phyloP scores from a whole-genome alignment of 139 green algal species.

The Chlorella sp. region DNA sequence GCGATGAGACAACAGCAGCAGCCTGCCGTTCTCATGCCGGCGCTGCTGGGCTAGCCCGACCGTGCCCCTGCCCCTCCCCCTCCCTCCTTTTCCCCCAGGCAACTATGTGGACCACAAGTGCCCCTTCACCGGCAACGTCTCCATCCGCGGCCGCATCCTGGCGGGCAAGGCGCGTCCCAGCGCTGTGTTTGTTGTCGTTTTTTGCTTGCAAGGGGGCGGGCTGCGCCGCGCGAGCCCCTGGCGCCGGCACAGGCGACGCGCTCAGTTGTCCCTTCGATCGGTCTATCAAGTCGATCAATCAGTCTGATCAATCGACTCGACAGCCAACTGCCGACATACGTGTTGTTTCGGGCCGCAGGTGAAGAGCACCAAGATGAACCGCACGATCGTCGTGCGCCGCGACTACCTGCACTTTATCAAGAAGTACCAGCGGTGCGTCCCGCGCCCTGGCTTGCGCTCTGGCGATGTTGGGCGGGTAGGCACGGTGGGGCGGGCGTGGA shows the following conservation, averaged over 20 bases:
- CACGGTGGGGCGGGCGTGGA: no score
- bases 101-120: conserved; percentile 99
- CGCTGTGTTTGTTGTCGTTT: no score
- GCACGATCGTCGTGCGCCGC: conserved; percentile 95
- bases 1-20: no score
- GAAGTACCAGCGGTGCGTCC: conserved; percentile 90
- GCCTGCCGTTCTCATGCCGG: no score
- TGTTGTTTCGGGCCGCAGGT: conserved; percentile 65
- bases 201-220: no score
- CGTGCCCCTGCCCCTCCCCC: neutral
- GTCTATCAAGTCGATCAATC: no score
- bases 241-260: no score
- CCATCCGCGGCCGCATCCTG: conserved; percentile 97
- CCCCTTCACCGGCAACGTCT: conserved; percentile 99
- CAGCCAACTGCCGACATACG: no score
- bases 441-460: neutral
- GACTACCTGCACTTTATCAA: conserved; percentile 99
- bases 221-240: no score
- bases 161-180: conserved; percentile 50
- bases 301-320: no score
- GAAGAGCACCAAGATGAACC: conserved; percentile 97
- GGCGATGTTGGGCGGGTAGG: no score
- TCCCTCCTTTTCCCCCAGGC: conserved; percentile 71
- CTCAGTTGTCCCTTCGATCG: no score
- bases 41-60: neutral